These are phyloP conservation scores for Closterium sp. DNA, from an alignment of 139 green algal species.

Conservation along the genomic window DNA sequence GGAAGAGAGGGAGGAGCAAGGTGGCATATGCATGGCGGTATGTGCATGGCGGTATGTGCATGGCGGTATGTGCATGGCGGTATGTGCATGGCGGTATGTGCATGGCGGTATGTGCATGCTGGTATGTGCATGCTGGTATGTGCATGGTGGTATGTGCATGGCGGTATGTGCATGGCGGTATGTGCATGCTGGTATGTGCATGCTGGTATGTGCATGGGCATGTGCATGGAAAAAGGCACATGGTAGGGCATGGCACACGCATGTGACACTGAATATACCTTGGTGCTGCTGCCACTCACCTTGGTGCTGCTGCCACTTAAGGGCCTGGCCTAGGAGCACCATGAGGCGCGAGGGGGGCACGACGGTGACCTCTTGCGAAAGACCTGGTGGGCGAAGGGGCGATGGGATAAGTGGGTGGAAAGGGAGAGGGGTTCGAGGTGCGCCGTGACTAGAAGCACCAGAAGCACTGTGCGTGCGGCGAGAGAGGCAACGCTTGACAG, in stretches of 20 bases:
- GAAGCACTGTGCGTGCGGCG: too few relatives aligned
- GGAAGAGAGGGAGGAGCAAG: conserved; percentile 75
- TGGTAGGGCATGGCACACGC: background rate
- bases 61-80: too few relatives aligned
- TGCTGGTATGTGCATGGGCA: conserved; percentile 58
- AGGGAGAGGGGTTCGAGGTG: background rate
- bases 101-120: conserved; percentile 64
- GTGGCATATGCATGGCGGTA: conserved; percentile 28
- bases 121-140: too few relatives aligned
- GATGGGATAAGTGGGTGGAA: background rate
- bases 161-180: conserved; percentile 32
- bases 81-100: conserved; percentile 10
- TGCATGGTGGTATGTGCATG: too few relatives aligned
- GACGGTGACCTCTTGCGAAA: conserved; percentile 83
- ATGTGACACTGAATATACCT: conserved; percentile 45
- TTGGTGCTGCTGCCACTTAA: conserved; percentile 95
- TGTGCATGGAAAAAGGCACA: background rate
- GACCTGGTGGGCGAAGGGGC: background rate
- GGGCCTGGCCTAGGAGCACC: conserved; percentile 90
- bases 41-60: too few relatives aligned
- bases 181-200: too few relatives aligned
- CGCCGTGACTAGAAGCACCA: too few relatives aligned
- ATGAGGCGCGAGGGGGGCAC: conserved; percentile 90
- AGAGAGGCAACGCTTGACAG: too few relatives aligned
- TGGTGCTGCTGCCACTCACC: conserved; percentile 89